Evolutionary conservation across 148 eudicot species (phyloP).

Genomic region (Vaccinium macrocarpon): DNA sequence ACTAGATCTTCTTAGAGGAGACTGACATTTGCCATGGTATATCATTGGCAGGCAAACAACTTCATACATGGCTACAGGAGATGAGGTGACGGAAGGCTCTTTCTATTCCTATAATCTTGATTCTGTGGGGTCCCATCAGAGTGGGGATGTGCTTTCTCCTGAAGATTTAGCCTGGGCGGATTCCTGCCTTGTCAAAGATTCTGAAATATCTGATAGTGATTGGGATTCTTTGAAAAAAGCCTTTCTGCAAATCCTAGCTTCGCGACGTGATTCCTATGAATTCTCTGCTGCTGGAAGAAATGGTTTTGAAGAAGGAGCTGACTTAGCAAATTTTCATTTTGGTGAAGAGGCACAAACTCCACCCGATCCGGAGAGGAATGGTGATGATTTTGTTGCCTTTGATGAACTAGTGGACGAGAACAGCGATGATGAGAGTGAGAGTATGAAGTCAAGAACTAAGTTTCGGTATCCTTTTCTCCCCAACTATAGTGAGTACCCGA

Average conservation of each 20-base stretch:
- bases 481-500: slow-evolving; percentile 17
- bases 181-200: slow-evolving; percentile 52
- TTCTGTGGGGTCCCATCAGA: slow-evolving; percentile 20
- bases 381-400: slow-evolving; percentile 26
- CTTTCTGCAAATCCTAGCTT: slow-evolving; percentile 39
- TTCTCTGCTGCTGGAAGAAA: slow-evolving; percentile 17
- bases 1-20: neutral
- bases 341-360: slow-evolving; percentile 21
- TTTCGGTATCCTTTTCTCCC: slow-evolving; percentile 15
- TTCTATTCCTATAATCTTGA: slow-evolving; percentile 15
- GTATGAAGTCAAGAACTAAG: slow-evolving; percentile 11
- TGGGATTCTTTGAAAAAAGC: slow-evolving; percentile 56
- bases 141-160: slow-evolving; percentile 31
- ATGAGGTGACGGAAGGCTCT: slow-evolving; percentile 34
- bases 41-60: slow-evolving; percentile 2
- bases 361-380: slow-evolving; percentile 8
- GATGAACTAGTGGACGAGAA: slow-evolving; percentile 28
- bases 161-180: slow-evolving; percentile 75
- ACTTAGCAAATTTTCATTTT: slow-evolving; percentile 13
- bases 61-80: slow-evolving; percentile 25
- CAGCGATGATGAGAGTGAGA: slow-evolving; percentile 16
- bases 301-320: slow-evolving; percentile 18
- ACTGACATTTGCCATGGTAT: neutral
- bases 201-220: slow-evolving; percentile 27
- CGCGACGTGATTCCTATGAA: slow-evolving; percentile 24